phyloP scores from a whole-genome alignment of 169 alveolate species.

The Babesia sp. region DNA sequence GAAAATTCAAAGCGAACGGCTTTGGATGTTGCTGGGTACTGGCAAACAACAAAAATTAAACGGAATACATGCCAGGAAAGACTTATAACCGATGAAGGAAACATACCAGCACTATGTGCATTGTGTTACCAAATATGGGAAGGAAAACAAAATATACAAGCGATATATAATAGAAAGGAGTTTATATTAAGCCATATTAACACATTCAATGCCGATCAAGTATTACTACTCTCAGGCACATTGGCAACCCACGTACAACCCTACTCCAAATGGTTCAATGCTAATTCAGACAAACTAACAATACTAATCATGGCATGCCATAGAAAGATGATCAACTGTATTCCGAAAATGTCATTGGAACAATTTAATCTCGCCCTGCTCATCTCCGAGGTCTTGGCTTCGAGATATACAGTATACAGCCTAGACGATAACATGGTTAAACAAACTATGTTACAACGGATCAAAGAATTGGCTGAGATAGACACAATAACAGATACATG shows the following conservation, averaged over 20 bases:
- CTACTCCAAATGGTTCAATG: constrained; percentile 49
- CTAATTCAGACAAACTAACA: constrained; percentile 18
- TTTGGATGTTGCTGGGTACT: constrained; percentile 7
- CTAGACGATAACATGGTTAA: background rate
- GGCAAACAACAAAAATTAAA: background rate
- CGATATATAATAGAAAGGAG: constrained; percentile 4
- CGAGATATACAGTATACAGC: constrained; percentile 27
- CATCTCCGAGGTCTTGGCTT: constrained; percentile 5
- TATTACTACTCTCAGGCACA: constrained; percentile 21
- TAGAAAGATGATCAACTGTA: constrained; percentile 1
- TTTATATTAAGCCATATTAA: background rate
- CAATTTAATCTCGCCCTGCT: constrained; percentile 27
- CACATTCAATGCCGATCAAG: constrained; percentile 20
- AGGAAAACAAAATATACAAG: background rate
- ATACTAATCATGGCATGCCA: constrained; percentile 25
- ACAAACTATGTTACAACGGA: background rate
- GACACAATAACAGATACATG: background rate
- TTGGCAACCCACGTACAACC: constrained; percentile 11
- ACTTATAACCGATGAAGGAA: background rate
- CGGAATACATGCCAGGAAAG: background rate
- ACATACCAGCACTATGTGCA: background rate
- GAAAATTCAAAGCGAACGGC: background rate
- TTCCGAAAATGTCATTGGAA: constrained; percentile 40
- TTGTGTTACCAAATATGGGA: constrained; percentile 6
- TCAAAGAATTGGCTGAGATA: background rate